Evolutionary conservation across 2,329 filamentous ascomycete species (phyloP), one percentile per base, ranked within the genome.

Genomic region (Colletotrichum aenigma): DNA sequence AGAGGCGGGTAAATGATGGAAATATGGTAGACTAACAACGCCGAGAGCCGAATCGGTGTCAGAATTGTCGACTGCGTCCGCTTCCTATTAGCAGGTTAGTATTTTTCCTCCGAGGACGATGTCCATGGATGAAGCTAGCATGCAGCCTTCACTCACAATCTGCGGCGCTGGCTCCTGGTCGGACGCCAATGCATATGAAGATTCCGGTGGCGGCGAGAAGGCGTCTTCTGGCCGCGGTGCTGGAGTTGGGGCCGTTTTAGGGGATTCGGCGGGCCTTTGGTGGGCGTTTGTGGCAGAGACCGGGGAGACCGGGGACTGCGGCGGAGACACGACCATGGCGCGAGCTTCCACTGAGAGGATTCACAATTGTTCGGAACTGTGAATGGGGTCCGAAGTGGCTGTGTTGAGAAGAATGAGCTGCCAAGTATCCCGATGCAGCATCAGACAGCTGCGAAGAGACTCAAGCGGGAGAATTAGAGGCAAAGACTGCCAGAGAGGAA

Each of bases 41-140:
- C 70, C 66, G 15, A 74, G 48, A n/a, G 71, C 71, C 4, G 71
- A 74, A 65, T 74, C 71, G 26, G 21, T 43, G 10, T 74, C 71
- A 15, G 71, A 56, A 16, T 28, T n/a, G 15, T 60, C 67, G 34
- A 24, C 66, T 30, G 34, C 21, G 18, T 70, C 66, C 12, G 58
- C 55, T 58, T 70, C 71, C 71, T 74, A 21, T 28, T 7, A 16
- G n/a, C 9, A 30, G 15, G 13, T 52, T 9, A 55, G 60, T n/a
- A 13, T 26, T n/a, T 9, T 4, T 21, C 43, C n/a, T 7, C 43
- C n/a, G n/a, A 52, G 10, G n/a, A 21, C 43, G 2, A 52, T 21
- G 43, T 52, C 43, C 12, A 52, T 52, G 43, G 10, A 21, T 21
- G 43, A 21, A 52, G 43, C 43, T 21, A 52, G 24, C 16, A 16